Conservation (phyloP, 2,329 filamentous ascomycete species). For the Pseudogymnoascus pannorum region DNA sequence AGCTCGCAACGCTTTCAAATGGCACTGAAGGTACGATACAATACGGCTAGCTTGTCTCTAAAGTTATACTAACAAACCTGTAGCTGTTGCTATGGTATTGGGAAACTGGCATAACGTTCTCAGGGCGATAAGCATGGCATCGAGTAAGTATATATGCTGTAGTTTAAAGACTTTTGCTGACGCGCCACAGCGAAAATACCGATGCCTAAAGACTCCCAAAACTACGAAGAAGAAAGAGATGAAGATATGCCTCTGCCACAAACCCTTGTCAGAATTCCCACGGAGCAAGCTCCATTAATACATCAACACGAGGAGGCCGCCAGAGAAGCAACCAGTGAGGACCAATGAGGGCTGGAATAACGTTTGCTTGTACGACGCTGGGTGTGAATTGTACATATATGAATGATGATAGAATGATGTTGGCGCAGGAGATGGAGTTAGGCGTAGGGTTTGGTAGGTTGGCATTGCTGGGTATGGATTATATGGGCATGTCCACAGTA, state of each 20-base stretch:
- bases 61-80: conserved; percentile 15
- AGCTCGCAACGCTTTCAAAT: conserved; percentile 68
- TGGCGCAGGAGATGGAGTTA: background rate
- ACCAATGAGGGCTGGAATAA: conserved; percentile 5
- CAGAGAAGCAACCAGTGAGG: background rate
- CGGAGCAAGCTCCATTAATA: conserved; percentile 62
- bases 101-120: conserved; percentile 85
- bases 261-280: conserved; percentile 77
- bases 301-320: conserved; percentile 51
- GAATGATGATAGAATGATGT: conserved; percentile 1
- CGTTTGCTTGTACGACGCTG: background rate
- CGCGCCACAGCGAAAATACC: conserved; percentile 56
- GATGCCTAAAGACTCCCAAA: conserved; percentile 42
- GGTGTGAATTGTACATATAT: background rate
- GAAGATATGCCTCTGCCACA: conserved; percentile 56
- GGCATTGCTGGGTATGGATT: background rate
- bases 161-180: conserved; percentile 15
- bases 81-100: conserved; percentile 76
- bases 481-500: background rate
- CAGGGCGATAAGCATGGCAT: conserved; percentile 79
- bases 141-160: conserved; percentile 46
- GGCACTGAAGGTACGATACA: conserved; percentile 63
- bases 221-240: conserved; percentile 34
- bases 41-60: conserved; percentile 5
- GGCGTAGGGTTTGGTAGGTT: conserved; percentile 6